These are phyloP conservation scores for Casuarina equisetifolia DNA, from an alignment of 306 rosid genomes.

Conservation along the genomic window DNA sequence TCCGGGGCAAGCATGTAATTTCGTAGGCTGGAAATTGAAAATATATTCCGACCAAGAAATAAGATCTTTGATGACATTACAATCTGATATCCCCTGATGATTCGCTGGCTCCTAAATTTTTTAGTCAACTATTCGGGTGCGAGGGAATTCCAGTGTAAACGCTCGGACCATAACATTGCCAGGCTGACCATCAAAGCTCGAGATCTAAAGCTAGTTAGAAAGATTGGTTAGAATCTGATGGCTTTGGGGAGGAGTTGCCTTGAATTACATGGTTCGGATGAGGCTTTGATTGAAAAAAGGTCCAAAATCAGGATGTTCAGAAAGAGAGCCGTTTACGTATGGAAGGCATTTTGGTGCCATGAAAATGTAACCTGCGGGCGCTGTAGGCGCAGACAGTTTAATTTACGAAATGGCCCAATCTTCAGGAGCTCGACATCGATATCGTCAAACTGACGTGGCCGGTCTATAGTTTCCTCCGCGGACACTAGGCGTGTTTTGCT, in stretches of 20 bases:
- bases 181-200: too few relatives aligned
- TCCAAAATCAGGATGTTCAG: too few relatives aligned
- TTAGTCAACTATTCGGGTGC: constrained; percentile 2
- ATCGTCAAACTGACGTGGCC: not conserved
- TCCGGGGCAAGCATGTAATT: constrained; percentile 13
- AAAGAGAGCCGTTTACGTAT: not conserved
- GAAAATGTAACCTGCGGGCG: not conserved
- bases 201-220: too few relatives aligned
- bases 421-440: not conserved
- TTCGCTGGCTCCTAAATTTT: constrained; percentile 46
- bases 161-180: not conserved
- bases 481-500: not conserved
- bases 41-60: constrained; percentile 2
- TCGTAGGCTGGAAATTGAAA: not conserved
- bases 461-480: not conserved
- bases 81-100: constrained; percentile 19
- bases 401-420: not conserved
- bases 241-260: too few relatives aligned
- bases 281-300: too few relatives aligned
- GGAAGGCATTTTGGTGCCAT: not conserved
- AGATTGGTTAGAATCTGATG: too few relatives aligned
- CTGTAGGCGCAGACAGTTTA: not conserved
- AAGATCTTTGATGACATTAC: constrained; percentile 17
- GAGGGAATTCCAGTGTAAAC: not conserved
- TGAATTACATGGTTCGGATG: too few relatives aligned